phyloP scores from a whole-genome alignment of 1,284 basidiomycete genomes.

The Stereum hirsutum region DNA sequence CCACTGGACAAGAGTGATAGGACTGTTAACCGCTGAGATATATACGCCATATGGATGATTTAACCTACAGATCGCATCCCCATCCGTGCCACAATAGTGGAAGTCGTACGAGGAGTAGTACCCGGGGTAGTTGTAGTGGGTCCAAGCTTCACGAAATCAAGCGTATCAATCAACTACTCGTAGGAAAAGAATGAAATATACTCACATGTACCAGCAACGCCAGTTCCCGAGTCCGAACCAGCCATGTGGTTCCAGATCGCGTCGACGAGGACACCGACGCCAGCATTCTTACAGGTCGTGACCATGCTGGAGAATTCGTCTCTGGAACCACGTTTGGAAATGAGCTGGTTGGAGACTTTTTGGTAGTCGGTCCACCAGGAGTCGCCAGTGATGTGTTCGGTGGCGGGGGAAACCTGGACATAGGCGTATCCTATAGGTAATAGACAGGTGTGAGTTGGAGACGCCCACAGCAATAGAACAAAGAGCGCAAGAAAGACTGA shows the following conservation, averaged over 20 bases:
- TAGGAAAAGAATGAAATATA: too few species aligned
- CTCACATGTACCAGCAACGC: conserved; percentile 31
- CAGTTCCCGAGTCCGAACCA: conserved; percentile 34
- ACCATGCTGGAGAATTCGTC: conserved; percentile 49
- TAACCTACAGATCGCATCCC: too few species aligned
- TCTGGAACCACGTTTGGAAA: conserved; percentile 48
- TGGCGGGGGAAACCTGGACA: conserved; percentile 43
- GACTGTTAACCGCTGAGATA: too few species aligned
- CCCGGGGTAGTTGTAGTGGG: conserved; percentile 50
- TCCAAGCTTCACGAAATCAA: conserved; percentile 35
- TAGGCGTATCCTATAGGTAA: conserved; percentile 20
- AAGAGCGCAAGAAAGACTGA: too few species aligned
- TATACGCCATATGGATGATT: too few species aligned
- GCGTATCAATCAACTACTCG: too few species aligned
- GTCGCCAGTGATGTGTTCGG: conserved; percentile 20
- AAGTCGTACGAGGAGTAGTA: too few species aligned
- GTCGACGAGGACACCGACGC: conserved; percentile 52
- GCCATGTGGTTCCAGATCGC: conserved; percentile 63
- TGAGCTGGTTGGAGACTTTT: conserved; percentile 52
- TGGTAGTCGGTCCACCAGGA: conserved; percentile 71
- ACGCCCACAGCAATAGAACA: too few species aligned
- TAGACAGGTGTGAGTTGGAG: too few species aligned
- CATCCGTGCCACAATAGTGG: too few species aligned
- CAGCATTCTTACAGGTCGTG: conserved; percentile 45
- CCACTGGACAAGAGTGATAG: too few species aligned